Base-by-base conservation (phyloP, 129 eudicot genomes). In the Apium graveolens region DNA sequence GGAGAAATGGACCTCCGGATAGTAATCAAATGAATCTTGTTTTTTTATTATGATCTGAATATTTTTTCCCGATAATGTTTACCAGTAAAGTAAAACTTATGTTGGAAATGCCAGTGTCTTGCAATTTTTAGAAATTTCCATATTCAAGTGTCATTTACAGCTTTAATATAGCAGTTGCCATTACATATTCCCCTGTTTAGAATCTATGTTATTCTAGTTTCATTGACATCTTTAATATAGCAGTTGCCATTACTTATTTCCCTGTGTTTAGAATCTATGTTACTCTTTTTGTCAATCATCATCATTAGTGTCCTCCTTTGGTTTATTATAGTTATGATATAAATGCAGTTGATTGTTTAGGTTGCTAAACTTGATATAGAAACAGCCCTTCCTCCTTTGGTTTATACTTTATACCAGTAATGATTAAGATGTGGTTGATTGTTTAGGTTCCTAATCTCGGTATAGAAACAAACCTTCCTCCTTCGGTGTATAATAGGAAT, bases 21-120 rank as follows among this genome's bases (percentile, higher is more conserved):
- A 29, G 77, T 43, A 44, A 73, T 73, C 55, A 73, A 44, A 73
- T 73, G 76, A 72, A 72, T 72, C 76, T 41, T 42, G 11, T 38
- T 38, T 7, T 35, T 37, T 38, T 9, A 39, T 70, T 39, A 9
- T 70, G 6, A 60, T n/a, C 68, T 21, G 16, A 24, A 70, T 70
- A 9, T 32, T 18, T 16, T 34, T 34, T n/a, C n/a, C 1, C 4
- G 27, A 37, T 70, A 20, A 18, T 70, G 74, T 70, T 70, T 37
- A 37, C 74, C 5, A 20, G 74, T 12, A 37, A 70, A 34, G 46
- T 18, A 17, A 70, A 70, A 0, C 16, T 9, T 37, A 37, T 70
- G 27, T 70, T 37, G 4, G 2, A 70, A 35, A 18, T 70, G 5
- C 7, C 42, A 20, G 26, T 18, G 27, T 70, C 44, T 37, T 70